These are phyloP conservation scores for Codiaeum variegatum DNA, from an alignment of 441 rosid genomes.

Conservation along the genomic window DNA sequence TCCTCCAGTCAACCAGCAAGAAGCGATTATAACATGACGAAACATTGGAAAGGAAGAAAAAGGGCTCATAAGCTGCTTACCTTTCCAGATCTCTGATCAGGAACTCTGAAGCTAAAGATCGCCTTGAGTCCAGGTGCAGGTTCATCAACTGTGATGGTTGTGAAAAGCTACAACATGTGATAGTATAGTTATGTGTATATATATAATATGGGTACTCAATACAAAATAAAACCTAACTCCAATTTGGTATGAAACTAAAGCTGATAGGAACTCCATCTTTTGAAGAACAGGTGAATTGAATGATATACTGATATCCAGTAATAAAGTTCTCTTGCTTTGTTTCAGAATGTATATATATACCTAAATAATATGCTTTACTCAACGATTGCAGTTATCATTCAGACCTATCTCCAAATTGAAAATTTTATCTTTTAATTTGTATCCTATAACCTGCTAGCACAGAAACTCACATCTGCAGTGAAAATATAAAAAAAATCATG, in stretches of 20 bases:
- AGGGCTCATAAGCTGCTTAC: conserved; percentile 29
- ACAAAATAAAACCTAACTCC: neutral
- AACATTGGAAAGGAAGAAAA: neutral
- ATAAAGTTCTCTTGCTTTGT: no score
- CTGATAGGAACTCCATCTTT: neutral
- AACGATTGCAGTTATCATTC: neutral
- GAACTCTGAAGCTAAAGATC: conserved; percentile 68
- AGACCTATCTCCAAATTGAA: neutral
- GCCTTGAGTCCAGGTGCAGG: conserved; percentile 87
- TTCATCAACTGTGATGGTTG: conserved; percentile 80
- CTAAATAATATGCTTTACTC: neutral
- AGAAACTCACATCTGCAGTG: neutral
- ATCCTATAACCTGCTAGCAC: neutral
- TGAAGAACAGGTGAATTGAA: neutral
- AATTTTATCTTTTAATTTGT: neutral
- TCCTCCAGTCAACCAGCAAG: neutral
- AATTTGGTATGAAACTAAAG: neutral
- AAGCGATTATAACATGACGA: neutral
- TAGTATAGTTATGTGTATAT: neutral
- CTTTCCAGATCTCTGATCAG: conserved; percentile 97
- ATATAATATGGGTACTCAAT: neutral
- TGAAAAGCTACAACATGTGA: conserved; percentile 48
- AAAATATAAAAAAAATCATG: neutral
- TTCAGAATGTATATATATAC: no score
- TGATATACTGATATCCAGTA: no score